Base-by-base conservation (phyloP, 2,329 filamentous ascomycete genomes). In the Gaeumannomyces tritici region DNA sequence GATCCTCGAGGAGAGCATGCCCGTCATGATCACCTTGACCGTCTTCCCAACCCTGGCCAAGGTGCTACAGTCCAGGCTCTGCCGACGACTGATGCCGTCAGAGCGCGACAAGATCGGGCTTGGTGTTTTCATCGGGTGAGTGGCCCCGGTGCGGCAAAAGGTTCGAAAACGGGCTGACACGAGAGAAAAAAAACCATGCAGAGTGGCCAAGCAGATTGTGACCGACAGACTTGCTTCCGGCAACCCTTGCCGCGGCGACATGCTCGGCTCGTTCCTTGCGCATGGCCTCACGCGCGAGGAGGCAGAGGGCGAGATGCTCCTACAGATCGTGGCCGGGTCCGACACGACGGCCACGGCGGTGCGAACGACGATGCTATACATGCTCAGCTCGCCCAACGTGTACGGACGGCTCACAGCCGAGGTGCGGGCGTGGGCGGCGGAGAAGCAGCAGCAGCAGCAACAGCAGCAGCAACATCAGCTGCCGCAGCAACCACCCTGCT, bases 281-380 rank as follows among this genome's bases (percentile, higher is more conserved):
- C 73, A 76, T 47, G 76, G 77, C 2, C 66, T 79, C 24, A 73
- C 67, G 11, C 73, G 73, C 59, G 64, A 69, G 24, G 73, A 78
- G 51, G 72, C 73, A 59, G 74, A 80, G 59, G 80, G 83, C 57
- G 78, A 79, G 66, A 71, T 75, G 1, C 69, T 78, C 2, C 68
- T 75, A 63, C 73, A 77, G 61, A 73, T 77, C 67, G 59, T 71
- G 18, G 71, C 70, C 21, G 70, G 70, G 2, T 68, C 66, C 15
- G 71, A 73, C 59, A 73, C 70, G 11, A 69, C 71, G 0, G 69
- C 70, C 27, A 72, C 70, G 1, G 65, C 68, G 7, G 65, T 72
- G 21, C 69, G 71, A 47, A 60, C 62, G 12, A 68, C 65, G 15
- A 56, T 73, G 62, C 67, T 72, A 15, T 69, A 68, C 61, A 62